Conservation (phyloP, 176 grass and related monocot species). For the Dendrocalamus sinicus region DNA sequence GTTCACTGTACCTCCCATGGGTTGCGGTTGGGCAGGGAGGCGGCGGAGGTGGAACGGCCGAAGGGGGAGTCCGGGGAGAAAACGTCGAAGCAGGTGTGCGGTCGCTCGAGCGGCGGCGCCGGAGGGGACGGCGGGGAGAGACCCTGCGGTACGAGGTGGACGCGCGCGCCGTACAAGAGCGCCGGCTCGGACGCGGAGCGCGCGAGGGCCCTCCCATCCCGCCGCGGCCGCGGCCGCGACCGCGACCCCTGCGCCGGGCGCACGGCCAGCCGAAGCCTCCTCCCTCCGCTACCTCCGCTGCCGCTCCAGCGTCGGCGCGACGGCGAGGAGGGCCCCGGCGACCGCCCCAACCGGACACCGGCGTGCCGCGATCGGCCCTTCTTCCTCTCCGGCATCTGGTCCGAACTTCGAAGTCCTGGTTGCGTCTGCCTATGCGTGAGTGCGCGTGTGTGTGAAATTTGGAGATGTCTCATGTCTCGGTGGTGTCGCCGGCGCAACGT, state of each 20-base stretch:
- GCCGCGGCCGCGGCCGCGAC: background rate
- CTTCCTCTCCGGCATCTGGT: slow-evolving; percentile 35
- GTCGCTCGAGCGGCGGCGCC: slow-evolving; percentile 39
- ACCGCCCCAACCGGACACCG: slow-evolving; percentile 25
- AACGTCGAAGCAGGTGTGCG: slow-evolving; percentile 54
- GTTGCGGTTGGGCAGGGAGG: background rate
- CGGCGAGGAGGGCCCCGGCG: background rate
- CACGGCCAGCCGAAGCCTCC: background rate
- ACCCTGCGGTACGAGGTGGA: background rate
- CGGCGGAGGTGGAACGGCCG: slow-evolving; percentile 8
- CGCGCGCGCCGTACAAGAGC: slow-evolving; percentile 32
- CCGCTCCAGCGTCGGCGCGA: background rate
- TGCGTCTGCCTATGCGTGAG: background rate
- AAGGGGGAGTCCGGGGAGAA: slow-evolving; percentile 27
- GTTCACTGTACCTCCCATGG: slow-evolving; percentile 5
- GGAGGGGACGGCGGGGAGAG: slow-evolving; percentile 24
- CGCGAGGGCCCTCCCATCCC: background rate
- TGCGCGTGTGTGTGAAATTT: background rate
- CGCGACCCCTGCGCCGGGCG: background rate
- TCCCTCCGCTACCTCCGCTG: background rate
- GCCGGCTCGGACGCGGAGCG: slow-evolving; percentile 53
- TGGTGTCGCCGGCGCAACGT: slow-evolving; percentile 4
- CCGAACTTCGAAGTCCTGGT: background rate
- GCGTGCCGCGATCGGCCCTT: background rate
- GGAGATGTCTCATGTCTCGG: background rate